Percentiles rank a stretch among this genome's conserved stretches.
phyloP scores from a whole-genome alignment of 148 eudicot genomes.

The Vaccinium myrtillus region DNA sequence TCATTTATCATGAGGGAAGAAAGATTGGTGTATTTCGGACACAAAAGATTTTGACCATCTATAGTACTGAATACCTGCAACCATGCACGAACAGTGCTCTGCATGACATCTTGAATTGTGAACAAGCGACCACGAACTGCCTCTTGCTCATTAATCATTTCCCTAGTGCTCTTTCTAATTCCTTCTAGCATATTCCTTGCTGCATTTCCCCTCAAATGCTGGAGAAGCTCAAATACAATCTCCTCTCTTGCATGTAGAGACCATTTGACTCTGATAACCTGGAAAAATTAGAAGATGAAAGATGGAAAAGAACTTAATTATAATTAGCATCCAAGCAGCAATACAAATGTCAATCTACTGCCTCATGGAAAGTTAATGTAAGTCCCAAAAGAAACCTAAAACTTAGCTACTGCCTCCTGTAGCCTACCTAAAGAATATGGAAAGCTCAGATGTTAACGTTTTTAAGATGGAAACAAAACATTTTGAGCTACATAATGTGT shows the following conservation, averaged over 20 bases:
- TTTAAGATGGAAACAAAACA: neutral
- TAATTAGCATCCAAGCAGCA: neutral
- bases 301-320: neutral
- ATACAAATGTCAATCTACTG: neutral
- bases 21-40: neutral
- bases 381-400: neutral
- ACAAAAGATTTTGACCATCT: constrained; percentile 22
- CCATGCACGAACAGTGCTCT: constrained; percentile 88
- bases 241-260: constrained; percentile 98
- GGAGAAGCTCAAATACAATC: constrained; percentile 91
- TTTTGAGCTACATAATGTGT: neutral
- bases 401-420: neutral
- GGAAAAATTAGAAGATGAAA: neutral
- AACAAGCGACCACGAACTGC: constrained; percentile 96
- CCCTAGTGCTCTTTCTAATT: constrained; percentile 70
- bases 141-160: constrained; percentile 94
- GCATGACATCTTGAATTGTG: constrained; percentile 97
- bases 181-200: constrained; percentile 62
- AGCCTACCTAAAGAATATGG: neutral
- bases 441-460: neutral
- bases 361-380: neutral
- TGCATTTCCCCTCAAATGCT: constrained; percentile 66
- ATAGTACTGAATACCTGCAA: constrained; percentile 49
- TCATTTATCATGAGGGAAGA: neutral
- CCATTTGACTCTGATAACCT: constrained; percentile 98